Base-by-base conservation (phyloP, 306 rosid genomes). In the Acmispon strigosus region DNA sequence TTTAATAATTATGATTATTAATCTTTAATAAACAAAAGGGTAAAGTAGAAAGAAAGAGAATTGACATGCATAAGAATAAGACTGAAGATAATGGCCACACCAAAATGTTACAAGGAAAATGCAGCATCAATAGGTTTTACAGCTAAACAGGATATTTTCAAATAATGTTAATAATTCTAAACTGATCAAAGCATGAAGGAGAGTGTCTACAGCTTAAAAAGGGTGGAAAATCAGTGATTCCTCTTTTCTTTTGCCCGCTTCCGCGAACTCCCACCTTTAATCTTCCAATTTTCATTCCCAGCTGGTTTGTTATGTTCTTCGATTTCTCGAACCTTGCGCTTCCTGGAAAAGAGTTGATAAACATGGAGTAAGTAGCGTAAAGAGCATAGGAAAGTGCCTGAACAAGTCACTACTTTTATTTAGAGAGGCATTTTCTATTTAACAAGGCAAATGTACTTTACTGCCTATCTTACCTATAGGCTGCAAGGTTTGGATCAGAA, bases 221-320 rank as follows among this genome's bases (percentile, higher is more conserved):
- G 44, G 52, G 6, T 2, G 44, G 22, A 42, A 44, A 70, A 19
- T 36, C 49, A 54, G 79, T 60, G 75, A 37, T 36, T 62, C 60
- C 97, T 82, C 76, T 89, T 85, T 67, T 86, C 85, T 76, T 92
- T 92, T 10, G 91, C 87, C 19, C 92, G 81, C 76, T 82, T 86
- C 62, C 44, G 57, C 15, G 96, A 72, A 51, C 72, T 74, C 61
- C 41, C 69, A 50, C 91, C 88, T 55, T 81, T 85, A 17, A 75
- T 92, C 88, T 89, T 92, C 97, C 97, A 92, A 47, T 86, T 92
- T 8, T 81, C 80, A 69, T 89, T 89, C 39, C 91, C 92, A 43
- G 13, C 92, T 0, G 90, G 87, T 74, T 61, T 87, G 50, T 74
- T 84, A 32, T 81, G 64, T 62, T 85, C 97, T 83, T 89, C 93